Evolutionary conservation across 1,284 basidiomycete genomes (phyloP), one percentile per base, ranked within the genome.

Genomic region (Heterobasidion occidentale): DNA sequence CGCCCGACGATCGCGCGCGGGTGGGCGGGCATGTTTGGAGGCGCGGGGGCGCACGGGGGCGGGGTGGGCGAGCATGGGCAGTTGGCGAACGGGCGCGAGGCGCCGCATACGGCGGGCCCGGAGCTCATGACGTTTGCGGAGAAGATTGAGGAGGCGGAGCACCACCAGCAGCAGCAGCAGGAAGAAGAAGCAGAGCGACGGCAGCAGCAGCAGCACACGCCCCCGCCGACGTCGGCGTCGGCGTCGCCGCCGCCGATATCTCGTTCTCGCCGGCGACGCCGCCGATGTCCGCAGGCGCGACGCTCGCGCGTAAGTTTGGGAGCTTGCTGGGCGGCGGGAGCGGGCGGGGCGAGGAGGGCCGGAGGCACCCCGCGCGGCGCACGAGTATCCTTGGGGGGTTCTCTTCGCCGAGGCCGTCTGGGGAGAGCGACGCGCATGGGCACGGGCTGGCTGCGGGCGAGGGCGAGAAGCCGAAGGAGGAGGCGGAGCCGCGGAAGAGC

Each of bases 221-320:
- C 12, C 27, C 9, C 49, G 11, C 3, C 36, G 3, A 19, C 46
- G 12, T 3, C 36, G 3, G n/a, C 46, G 12, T 3, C 36, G 8
- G 7, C 27, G 19, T 44, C 46, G 46, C 56, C 59, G 53, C 61
- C 59, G 53, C 60, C 15, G 65, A 67, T 33, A 69, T 73, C 38
- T 62, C 68, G 42, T 63, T 65, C 35, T 65, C 70, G 42, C 66
- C 67, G 38, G 61, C 67, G 9, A 48, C 67, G 54, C 69, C 70
- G 8, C 72, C 79, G 3, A 65, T 83, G n/a, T 74, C 81, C 0
- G 72, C 82, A 44, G 83, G 84, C 33, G 78, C 82, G 48, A 86
- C 83, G n/a, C 75, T 90, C 19, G 86, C 86, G 56, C 75, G 86
- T 64, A 84, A 81, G 71, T 90, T 90, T 63, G 86, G 87, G 33